Base-by-base conservation (phyloP, 1,284 basidiomycete species). In the Tremellales sp. region DNA sequence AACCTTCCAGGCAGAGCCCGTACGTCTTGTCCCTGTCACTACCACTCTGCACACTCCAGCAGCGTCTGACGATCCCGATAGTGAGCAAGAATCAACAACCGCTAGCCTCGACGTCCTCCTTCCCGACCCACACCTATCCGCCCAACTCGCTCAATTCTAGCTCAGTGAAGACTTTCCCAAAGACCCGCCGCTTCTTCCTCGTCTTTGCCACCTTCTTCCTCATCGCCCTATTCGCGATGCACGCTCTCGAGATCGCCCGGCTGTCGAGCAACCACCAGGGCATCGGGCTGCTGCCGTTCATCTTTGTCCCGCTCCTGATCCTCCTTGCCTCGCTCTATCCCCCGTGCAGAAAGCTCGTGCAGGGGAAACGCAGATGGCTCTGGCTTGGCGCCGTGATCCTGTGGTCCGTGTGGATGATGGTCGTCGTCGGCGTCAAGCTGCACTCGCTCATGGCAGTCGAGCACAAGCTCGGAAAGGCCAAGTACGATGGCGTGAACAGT, bases 221-320 rank as follows among this genome's bases (percentile, higher is more conserved):
- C 16, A n/a, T 48, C 5, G 46, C 46, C 24, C 29, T 42, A 8
- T 25, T 43, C 29, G 36, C 35, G 10, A 43, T 51, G 50, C 35
- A 33, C 35, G 36, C 33, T 13, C 32, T 51, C 18, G 46, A 44
- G 14, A 51, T 51, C 37, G 40, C 46, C 25, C 40, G 50, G 10
- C 37, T 51, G 9, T 19, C 36, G 14, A 31, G 31, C 14, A 48
- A 47, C 5, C 4, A 25, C 24, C 34, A 47, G 22, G 45, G 50
- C 4, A 45, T 51, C 31, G 50, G 45, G 26, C 39, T 51, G 6
- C 42, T 51, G 18, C 46, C 50, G 5, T 47, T 51, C 36, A 10
- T 34, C 13, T 40, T 48, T 32, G 35, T 51, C 33, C 46, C 50
- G 3, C 32, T 51, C 24, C 36, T 51, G 12, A 28, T 51, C 34